Conservation (phyloP, 139 green algal genomes). For the Edaphochlamys debaryana region DNA sequence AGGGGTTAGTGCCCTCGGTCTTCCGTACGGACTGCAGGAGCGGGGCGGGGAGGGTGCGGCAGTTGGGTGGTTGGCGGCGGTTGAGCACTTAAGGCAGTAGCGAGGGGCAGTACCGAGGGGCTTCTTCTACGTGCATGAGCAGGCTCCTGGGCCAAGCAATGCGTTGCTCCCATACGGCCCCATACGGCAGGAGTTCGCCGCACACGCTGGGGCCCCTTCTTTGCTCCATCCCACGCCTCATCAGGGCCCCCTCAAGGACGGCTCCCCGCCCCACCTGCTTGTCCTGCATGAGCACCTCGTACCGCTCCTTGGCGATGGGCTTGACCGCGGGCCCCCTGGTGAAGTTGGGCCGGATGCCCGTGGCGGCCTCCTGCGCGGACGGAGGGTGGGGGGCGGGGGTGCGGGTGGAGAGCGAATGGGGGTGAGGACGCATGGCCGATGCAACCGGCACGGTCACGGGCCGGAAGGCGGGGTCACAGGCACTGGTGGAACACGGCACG, state of each 20-base stretch:
- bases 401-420: neutral
- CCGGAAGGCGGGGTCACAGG: neutral
- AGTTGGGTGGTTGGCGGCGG: too few relatives aligned
- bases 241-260: neutral
- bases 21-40: too few relatives aligned
- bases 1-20: too few relatives aligned
- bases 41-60: too few relatives aligned
- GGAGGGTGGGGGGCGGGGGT: too few relatives aligned
- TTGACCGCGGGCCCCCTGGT: neutral
- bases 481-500: too few relatives aligned
- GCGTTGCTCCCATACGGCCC: too few relatives aligned
- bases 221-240: neutral
- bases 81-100: neutral
- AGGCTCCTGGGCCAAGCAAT: too few relatives aligned
- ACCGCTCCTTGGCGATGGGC: slow-evolving; percentile 5
- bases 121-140: too few relatives aligned
- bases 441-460: neutral
- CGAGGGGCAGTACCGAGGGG: neutral
- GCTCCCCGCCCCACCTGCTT: slow-evolving; percentile 5
- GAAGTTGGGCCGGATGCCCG: slow-evolving; percentile 9
- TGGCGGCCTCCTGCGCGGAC: neutral
- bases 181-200: neutral
- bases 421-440: neutral
- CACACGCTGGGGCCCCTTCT: neutral
- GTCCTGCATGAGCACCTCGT: slow-evolving; percentile 35